A percentile compares a stretch with the other conserved stretches of the same genome.
phyloP scores from a whole-genome alignment of 2,329 filamentous ascomycete species.

The Trichoderma sp. region DNA sequence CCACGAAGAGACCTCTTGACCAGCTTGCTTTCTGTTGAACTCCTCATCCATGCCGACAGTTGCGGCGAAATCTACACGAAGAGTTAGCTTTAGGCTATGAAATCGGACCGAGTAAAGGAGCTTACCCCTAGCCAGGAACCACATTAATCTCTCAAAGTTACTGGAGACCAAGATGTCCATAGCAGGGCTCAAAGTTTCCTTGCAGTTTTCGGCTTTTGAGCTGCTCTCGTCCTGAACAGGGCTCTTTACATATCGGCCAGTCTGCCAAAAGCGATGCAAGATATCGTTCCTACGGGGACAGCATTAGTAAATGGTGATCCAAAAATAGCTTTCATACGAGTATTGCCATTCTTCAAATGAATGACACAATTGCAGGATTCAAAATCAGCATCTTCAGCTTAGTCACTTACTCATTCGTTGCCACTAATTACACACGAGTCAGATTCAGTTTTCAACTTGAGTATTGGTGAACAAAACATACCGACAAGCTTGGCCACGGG shows the following conservation, averaged over 20 bases:
- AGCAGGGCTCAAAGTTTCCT: constrained; percentile 81
- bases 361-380: too few relatives aligned
- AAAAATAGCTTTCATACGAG: background rate
- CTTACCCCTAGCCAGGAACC: constrained; percentile 70
- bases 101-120: background rate
- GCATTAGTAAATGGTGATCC: background rate
- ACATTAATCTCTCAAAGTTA: constrained; percentile 95
- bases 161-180: constrained; percentile 98
- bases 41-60: constrained; percentile 64
- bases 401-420: constrained; percentile 69
- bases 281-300: constrained; percentile 72
- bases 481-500: constrained; percentile 87
- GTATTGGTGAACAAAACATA: constrained; percentile 47
- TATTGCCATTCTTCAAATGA: background rate
- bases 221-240: constrained; percentile 2
- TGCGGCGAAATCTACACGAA: constrained; percentile 51
- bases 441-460: background rate
- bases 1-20: constrained; percentile 78
- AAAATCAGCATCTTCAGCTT: too few relatives aligned
- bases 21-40: constrained; percentile 70
- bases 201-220: constrained; percentile 49
- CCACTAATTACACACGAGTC: background rate
- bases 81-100: constrained; percentile 54
- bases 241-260: constrained; percentile 86
- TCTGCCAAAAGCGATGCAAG: constrained; percentile 91